phyloP scores from a whole-genome alignment of 129 eudicot genomes.

The Gnaphalium uliginosum region DNA sequence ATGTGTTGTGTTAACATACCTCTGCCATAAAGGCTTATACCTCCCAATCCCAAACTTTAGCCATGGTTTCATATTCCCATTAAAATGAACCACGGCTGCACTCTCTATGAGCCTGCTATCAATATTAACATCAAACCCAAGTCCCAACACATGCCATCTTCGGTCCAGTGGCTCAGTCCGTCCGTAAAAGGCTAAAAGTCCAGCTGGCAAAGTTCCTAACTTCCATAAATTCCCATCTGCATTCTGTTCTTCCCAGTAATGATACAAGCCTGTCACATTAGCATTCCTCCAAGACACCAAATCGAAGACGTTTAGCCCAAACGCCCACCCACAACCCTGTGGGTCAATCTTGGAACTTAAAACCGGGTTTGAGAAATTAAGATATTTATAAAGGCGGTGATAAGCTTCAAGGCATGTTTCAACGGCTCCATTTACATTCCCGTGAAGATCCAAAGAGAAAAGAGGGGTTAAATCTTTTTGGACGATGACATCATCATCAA shows the following conservation, averaged over 20 bases:
- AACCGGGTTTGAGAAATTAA: constrained; percentile 76
- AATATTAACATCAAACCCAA: constrained; percentile 72
- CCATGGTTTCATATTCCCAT: constrained; percentile 95
- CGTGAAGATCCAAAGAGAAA: constrained; percentile 83
- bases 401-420: constrained; percentile 89
- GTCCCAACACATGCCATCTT: constrained; percentile 92
- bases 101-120: constrained; percentile 82
- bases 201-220: constrained; percentile 88
- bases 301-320: constrained; percentile 86
- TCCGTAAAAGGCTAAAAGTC: constrained; percentile 79
- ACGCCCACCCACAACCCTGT: constrained; percentile 97
- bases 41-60: constrained; percentile 63
- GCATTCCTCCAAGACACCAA: constrained; percentile 80
- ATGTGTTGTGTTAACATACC: constrained; percentile 56
- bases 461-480: constrained; percentile 87
- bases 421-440: constrained; percentile 90
- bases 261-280: constrained; percentile 65
- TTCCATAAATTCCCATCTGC: constrained; percentile 67
- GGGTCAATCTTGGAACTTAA: constrained; percentile 87
- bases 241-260: constrained; percentile 78
- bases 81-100: constrained; percentile 89
- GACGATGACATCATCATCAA: constrained; percentile 85
- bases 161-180: constrained; percentile 87
- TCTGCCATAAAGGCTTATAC: constrained; percentile 79
- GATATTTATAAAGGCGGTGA: constrained; percentile 81